Evolutionary conservation across 2,329 filamentous ascomycete genomes (phyloP).

Genomic region (Talaromyces piceae): DNA sequence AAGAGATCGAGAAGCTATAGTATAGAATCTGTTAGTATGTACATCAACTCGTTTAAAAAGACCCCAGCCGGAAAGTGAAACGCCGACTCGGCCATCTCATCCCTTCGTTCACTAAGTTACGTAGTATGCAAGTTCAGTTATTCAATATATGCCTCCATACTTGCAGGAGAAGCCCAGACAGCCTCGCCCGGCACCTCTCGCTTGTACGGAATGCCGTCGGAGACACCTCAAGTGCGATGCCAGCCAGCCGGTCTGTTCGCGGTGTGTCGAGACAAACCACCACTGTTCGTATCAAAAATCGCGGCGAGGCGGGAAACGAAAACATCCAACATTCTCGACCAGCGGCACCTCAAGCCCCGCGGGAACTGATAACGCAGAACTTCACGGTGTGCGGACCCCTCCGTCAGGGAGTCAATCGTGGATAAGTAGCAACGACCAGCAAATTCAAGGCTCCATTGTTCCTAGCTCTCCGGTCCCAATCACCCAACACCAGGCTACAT

Average conservation of each 20-base stretch:
- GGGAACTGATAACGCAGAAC: background rate
- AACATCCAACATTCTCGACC: background rate
- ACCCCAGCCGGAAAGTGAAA: too few species aligned
- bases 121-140: too few species aligned
- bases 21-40: too few species aligned
- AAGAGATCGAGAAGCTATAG: too few species aligned
- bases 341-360: background rate
- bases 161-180: background rate
- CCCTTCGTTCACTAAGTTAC: background rate
- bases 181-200: slow-evolving; percentile 5
- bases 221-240: slow-evolving; percentile 9
- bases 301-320: slow-evolving; percentile 7
- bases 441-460: background rate
- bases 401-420: background rate
- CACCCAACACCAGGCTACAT: background rate
- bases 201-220: slow-evolving; percentile 8
- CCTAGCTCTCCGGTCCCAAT: background rate
- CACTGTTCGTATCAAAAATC: slow-evolving; percentile 8
- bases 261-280: slow-evolving; percentile 2
- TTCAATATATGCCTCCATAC: background rate
- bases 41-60: too few species aligned
- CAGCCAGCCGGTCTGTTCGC: slow-evolving; percentile 3
- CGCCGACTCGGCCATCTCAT: background rate
- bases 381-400: background rate
- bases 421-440: background rate